phyloP scores from a whole-genome alignment of 2,329 filamentous ascomycete genomes.

The Daldinia sp. region DNA sequence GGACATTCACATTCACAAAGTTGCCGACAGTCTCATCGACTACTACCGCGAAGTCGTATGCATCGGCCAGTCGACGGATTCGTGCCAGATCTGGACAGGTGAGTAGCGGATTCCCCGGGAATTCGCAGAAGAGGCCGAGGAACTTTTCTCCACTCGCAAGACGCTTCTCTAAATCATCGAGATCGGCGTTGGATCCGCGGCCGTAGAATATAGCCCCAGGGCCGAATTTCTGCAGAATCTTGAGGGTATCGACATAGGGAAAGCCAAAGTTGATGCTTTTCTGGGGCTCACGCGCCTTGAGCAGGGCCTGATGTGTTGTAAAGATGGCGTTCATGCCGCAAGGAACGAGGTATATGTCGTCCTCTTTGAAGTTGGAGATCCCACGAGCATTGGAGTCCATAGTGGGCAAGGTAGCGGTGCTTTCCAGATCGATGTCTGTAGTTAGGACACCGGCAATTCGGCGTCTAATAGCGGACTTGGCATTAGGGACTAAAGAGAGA shows the following conservation, averaged over 20 bases:
- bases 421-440: constrained; percentile 70
- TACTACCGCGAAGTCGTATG: constrained; percentile 87
- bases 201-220: constrained; percentile 91
- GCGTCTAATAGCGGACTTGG: constrained; percentile 83
- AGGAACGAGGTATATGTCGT: constrained; percentile 89
- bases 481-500: constrained; percentile 78
- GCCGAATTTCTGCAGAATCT: constrained; percentile 93
- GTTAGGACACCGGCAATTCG: constrained; percentile 89
- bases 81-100: constrained; percentile 83
- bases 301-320: constrained; percentile 79
- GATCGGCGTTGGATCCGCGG: constrained; percentile 75
- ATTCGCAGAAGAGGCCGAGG: constrained; percentile 90
- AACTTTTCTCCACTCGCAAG: constrained; percentile 77
- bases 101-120: constrained; percentile 90
- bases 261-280: constrained; percentile 96
- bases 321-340: constrained; percentile 97
- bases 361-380: constrained; percentile 74
- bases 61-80: constrained; percentile 81
- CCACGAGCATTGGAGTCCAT: constrained; percentile 60
- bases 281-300: constrained; percentile 67
- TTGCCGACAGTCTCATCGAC: constrained; percentile 97
- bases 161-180: constrained; percentile 82
- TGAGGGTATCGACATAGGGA: constrained; percentile 95
- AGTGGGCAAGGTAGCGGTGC: constrained; percentile 61
- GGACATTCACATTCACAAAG: constrained; percentile 93